phyloP scores from a whole-genome alignment of 2,329 filamentous ascomycete species.

The Microascus cirrosus region DNA sequence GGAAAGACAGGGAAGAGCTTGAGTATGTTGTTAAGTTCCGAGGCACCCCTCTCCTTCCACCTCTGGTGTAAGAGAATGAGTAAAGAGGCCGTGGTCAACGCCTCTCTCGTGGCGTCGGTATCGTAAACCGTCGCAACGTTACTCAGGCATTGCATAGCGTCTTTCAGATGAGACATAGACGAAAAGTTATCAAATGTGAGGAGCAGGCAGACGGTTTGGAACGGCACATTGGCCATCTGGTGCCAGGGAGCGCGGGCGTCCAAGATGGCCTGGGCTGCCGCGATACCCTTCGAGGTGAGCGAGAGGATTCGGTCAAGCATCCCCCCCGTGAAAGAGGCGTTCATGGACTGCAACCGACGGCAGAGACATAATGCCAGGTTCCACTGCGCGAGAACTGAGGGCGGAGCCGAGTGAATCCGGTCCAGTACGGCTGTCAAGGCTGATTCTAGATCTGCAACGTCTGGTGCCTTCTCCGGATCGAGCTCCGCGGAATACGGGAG shows the following conservation, averaged over 20 bases:
- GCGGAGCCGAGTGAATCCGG: constrained; percentile 24
- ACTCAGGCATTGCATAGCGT: constrained; percentile 36
- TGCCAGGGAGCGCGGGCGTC: constrained; percentile 40
- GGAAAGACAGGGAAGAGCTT: constrained; percentile 18
- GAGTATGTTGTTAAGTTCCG: constrained; percentile 24
- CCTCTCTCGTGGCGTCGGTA: constrained; percentile 37
- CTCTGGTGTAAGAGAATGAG: constrained; percentile 40
- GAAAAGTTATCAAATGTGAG: constrained; percentile 41
- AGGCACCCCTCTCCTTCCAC: constrained; percentile 31
- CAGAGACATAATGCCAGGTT: constrained; percentile 45
- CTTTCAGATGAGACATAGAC: constrained; percentile 32
- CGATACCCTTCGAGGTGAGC: constrained; percentile 30
- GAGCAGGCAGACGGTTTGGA: constrained; percentile 44
- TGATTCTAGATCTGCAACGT: constrained; percentile 27
- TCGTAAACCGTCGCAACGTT: constrained; percentile 29
- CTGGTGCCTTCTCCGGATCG: constrained; percentile 34
- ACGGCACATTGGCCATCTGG: constrained; percentile 47
- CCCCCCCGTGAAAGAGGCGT: constrained; percentile 27
- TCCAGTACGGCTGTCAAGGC: constrained; percentile 28
- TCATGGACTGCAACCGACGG: constrained; percentile 38
- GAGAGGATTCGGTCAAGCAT: constrained; percentile 34
- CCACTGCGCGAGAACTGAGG: constrained; percentile 36
- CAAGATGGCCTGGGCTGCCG: constrained; percentile 33
- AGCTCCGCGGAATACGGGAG: constrained; percentile 41
- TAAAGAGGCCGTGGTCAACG: constrained; percentile 40